These are phyloP conservation scores for Kazachstania africana DNA, from an alignment of 805 yeast genomes.

Conservation along the genomic window DNA sequence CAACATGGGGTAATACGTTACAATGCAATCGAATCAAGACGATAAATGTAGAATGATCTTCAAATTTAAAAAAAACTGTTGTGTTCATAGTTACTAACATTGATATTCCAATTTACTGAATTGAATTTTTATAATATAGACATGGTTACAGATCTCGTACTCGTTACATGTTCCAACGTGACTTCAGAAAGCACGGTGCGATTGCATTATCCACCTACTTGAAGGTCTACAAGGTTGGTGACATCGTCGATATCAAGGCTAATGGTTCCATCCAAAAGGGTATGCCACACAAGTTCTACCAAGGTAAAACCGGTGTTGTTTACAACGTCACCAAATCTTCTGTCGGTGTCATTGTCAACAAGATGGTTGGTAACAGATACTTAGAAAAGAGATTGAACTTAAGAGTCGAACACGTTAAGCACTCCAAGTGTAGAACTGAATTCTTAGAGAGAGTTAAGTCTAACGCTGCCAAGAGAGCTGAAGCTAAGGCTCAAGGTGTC, in stretches of 20 bases:
- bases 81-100: too few relatives aligned
- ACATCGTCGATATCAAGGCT: slow-evolving; percentile 98
- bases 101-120: too few relatives aligned
- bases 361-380: slow-evolving; percentile 98
- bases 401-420: slow-evolving; percentile 98
- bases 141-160: slow-evolving; percentile 99
- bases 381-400: slow-evolving; percentile 96
- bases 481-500: slow-evolving; percentile 91
- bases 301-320: slow-evolving; percentile 99
- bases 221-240: slow-evolving; percentile 97
- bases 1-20: too few relatives aligned
- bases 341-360: slow-evolving; percentile 96
- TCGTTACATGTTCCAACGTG: slow-evolving; percentile 99
- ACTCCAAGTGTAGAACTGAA: slow-evolving; percentile 99
- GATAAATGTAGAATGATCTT: too few relatives aligned
- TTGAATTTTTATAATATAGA: too few relatives aligned
- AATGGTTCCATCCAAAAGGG: slow-evolving; percentile 99
- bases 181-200: slow-evolving; percentile 92
- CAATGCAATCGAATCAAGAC: too few relatives aligned
- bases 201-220: slow-evolving; percentile 92
- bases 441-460: slow-evolving; percentile 96
- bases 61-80: too few relatives aligned
- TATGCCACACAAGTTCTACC: slow-evolving; percentile 99
- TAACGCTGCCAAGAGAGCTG: slow-evolving; percentile 86
- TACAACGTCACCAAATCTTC: slow-evolving; percentile 98